A percentile compares a stretch with the other conserved stretches of the same genome.
phyloP scores from a whole-genome alignment of 2,329 filamentous ascomycete species.

The Clarireedia monteithiana region DNA sequence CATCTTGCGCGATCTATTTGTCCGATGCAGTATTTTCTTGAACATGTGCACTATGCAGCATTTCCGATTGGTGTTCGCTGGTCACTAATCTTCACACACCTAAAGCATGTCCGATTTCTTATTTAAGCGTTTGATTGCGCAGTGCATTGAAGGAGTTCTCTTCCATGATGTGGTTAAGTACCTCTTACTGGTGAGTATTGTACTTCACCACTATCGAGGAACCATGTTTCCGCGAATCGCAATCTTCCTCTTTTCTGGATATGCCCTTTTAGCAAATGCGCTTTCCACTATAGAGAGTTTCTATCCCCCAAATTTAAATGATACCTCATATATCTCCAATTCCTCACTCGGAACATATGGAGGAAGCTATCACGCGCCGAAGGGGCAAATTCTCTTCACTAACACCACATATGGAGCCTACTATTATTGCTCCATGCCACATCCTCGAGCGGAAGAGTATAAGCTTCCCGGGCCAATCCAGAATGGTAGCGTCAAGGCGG shows the following conservation, averaged over 20 bases:
- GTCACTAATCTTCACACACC: too few relatives aligned
- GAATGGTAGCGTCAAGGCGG: conserved; percentile 24
- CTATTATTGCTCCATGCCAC: conserved; percentile 34
- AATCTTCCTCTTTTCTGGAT: background rate
- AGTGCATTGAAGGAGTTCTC: too few relatives aligned
- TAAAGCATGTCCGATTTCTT: too few relatives aligned
- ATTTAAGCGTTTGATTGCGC: too few relatives aligned
- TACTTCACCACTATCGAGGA: too few relatives aligned
- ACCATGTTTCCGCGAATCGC: background rate
- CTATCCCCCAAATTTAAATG: conserved; percentile 31
- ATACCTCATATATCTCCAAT: conserved; percentile 32
- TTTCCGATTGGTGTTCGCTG: too few relatives aligned
- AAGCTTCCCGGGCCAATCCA: conserved; percentile 25
- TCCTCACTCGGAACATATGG: conserved; percentile 31
- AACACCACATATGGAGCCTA: conserved; percentile 28
- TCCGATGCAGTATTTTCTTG: too few relatives aligned
- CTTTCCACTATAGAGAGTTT: conserved; percentile 23
- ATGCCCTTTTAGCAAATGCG: background rate
- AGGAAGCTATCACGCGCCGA: conserved; percentile 30
- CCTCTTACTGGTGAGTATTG: too few relatives aligned
- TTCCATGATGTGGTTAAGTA: too few relatives aligned
- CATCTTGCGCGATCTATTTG: too few relatives aligned
- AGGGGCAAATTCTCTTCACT: conserved; percentile 11
- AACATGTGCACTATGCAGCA: too few relatives aligned
- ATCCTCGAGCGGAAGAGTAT: conserved; percentile 30